Conservation (phyloP, 768 basidiomycete species). For the Russula sp. region DNA sequence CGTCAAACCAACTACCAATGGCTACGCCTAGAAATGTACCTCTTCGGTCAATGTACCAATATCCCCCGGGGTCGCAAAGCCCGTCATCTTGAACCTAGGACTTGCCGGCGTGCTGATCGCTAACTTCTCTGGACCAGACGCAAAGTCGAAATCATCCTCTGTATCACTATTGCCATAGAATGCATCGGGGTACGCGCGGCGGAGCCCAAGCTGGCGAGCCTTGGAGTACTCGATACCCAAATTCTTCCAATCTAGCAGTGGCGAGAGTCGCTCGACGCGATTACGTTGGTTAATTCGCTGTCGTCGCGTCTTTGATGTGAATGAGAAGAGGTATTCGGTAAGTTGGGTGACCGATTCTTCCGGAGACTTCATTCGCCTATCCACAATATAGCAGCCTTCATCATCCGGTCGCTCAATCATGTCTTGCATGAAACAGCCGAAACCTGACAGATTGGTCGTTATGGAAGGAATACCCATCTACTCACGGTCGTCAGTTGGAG, state of each 20-base stretch:
- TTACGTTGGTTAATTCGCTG: constrained; percentile 99
- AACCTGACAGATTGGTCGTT: constrained; percentile 96
- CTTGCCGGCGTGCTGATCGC: constrained; percentile 82
- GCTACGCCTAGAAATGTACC: constrained; percentile 35
- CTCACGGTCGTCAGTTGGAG: constrained; percentile 12
- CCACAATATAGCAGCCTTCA: constrained; percentile 96
- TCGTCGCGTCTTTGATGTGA: constrained; percentile 79
- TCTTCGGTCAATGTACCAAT: constrained; percentile 86
- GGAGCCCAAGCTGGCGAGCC: constrained; percentile 83
- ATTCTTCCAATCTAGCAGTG: constrained; percentile 97
- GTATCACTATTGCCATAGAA: constrained; percentile 65
- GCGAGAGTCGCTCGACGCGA: constrained; percentile 89
- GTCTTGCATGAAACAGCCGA: constrained; percentile 98
- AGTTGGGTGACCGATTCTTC: constrained; percentile 90
- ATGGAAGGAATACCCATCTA: constrained; percentile 98
- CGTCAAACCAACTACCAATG: neutral
- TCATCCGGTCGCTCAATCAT: constrained; percentile 91
- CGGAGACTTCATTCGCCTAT: constrained; percentile 80
- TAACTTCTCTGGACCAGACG: constrained; percentile 60
- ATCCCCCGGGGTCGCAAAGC: constrained; percentile 89
- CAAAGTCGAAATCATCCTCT: constrained; percentile 50
- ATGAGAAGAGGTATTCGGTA: constrained; percentile 65
- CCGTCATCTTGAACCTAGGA: constrained; percentile 67
- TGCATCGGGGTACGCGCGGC: constrained; percentile 92
- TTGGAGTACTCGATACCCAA: constrained; percentile 96